phyloP scores from a whole-genome alignment of 2,329 filamentous ascomycete genomes.

The Xylaria polymorpha region DNA sequence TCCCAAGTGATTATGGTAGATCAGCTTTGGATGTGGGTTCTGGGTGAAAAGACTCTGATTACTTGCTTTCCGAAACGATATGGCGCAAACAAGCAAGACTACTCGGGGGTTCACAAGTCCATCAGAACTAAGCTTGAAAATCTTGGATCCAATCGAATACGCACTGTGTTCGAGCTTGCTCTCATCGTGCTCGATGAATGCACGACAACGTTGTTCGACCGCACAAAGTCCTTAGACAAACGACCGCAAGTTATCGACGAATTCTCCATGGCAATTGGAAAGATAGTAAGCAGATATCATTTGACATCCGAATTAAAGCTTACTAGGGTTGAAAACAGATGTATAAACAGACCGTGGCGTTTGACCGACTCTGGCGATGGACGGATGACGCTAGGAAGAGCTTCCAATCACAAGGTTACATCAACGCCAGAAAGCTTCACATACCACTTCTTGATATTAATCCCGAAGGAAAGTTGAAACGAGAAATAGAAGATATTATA shows the following conservation, averaged over 20 bases:
- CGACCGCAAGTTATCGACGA: slow-evolving; percentile 56
- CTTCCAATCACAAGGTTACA: slow-evolving; percentile 40
- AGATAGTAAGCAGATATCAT: slow-evolving; percentile 50
- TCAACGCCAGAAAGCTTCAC: slow-evolving; percentile 44
- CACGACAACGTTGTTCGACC: slow-evolving; percentile 55
- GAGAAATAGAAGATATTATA: slow-evolving; percentile 60
- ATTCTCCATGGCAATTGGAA: slow-evolving; percentile 57
- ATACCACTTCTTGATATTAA: slow-evolving; percentile 55
- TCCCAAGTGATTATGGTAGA: slow-evolving; percentile 56
- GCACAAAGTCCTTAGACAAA: slow-evolving; percentile 47
- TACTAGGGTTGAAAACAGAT: slow-evolving; percentile 43
- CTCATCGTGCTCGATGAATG: slow-evolving; percentile 58
- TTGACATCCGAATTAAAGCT: accelerated
- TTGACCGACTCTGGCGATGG: slow-evolving; percentile 54
- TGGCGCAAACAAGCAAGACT: slow-evolving; percentile 55
- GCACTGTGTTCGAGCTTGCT: slow-evolving; percentile 56
- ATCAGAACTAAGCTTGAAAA: slow-evolving; percentile 51
- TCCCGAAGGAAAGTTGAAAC: slow-evolving; percentile 56
- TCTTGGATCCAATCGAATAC: slow-evolving; percentile 46
- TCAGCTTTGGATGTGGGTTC: slow-evolving; percentile 59
- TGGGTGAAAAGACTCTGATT: slow-evolving; percentile 54
- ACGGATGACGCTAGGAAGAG: slow-evolving; percentile 43
- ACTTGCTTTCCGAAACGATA: slow-evolving; percentile 58
- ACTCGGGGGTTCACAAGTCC: slow-evolving; percentile 55
- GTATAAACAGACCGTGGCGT: slow-evolving; percentile 54